A percentile compares a stretch with the other conserved stretches of the same genome.
phyloP scores from a whole-genome alignment of 345 rosid genomes.

The Rhodomyrtus tomentosa region DNA sequence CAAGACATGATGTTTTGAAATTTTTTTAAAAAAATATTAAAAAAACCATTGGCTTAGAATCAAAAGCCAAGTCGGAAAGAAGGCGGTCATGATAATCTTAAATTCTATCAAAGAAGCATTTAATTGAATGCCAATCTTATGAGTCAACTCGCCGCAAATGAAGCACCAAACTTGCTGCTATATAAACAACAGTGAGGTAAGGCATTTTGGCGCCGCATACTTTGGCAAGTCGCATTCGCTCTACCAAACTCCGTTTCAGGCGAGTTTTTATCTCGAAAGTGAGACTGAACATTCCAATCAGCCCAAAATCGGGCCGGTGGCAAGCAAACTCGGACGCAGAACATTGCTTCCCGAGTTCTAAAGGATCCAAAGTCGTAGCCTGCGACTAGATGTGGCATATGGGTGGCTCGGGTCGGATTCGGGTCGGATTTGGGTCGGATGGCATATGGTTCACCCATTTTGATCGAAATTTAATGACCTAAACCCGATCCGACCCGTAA shows the following conservation, averaged over 20 bases:
- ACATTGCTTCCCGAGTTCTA: background rate
- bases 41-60: accelerated
- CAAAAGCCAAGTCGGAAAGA: background rate
- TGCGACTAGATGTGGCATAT: too few relatives aligned
- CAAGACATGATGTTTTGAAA: background rate
- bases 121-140: background rate
- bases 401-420: too few relatives aligned
- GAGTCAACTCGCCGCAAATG: too few relatives aligned
- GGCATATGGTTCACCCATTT: too few relatives aligned
- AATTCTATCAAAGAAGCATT: background rate
- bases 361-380: too few relatives aligned
- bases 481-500: too few relatives aligned
- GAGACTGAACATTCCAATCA: background rate
- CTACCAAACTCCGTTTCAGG: accelerated
- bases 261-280: accelerated
- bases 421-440: too few relatives aligned
- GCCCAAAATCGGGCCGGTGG: background rate
- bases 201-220: accelerated
- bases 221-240: accelerated
- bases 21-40: background rate
- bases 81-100: background rate
- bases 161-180: too few relatives aligned
- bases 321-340: accelerated
- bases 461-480: too few relatives aligned
- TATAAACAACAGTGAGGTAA: too few relatives aligned